Percentiles rank a stretch among this genome's conserved stretches.
These are phyloP conservation scores for Ophiostoma australiae DNA, from an alignment of 2,329 filamentous ascomycete species.

Conservation along the genomic window DNA sequence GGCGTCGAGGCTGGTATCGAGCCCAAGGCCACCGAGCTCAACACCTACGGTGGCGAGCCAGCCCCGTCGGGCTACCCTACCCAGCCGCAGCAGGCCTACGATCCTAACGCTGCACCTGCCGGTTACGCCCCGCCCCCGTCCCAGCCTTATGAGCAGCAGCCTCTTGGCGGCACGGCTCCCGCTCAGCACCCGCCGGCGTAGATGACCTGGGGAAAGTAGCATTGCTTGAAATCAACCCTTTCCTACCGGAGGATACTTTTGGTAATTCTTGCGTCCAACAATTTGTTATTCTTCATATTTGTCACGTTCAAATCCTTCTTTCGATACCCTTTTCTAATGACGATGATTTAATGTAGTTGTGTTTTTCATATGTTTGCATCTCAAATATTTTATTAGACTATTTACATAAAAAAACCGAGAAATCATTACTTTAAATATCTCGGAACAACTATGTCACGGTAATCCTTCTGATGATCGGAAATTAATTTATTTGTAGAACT, in stretches of 20 bases:
- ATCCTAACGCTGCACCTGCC: not conserved
- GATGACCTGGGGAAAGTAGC: not conserved
- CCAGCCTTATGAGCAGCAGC: not conserved
- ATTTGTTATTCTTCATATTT: not conserved
- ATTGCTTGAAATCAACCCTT: not conserved
- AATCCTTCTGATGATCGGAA: too few relatives aligned
- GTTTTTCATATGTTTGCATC: not conserved
- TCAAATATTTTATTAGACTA: not conserved
- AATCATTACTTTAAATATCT: too few relatives aligned
- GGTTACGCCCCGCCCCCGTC: not conserved
- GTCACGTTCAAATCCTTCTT: not conserved
- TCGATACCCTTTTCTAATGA: not conserved
- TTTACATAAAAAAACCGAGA: not conserved
- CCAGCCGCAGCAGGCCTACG: not conserved
- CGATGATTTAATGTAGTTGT: not conserved
- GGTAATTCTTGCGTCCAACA: not conserved
- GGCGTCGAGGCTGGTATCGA: conserved; percentile 14
- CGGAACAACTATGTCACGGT: too few relatives aligned
- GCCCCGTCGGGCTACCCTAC: not conserved
- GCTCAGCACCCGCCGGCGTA: not conserved
- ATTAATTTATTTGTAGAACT: too few relatives aligned
- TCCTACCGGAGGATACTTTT: not conserved
- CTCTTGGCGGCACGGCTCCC: not conserved
- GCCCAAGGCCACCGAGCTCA: conserved; percentile 21
- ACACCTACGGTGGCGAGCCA: conserved; percentile 13